These are phyloP conservation scores for Claviceps sp. DNA, from an alignment of 2,329 filamentous ascomycete species.

Conservation along the genomic window DNA sequence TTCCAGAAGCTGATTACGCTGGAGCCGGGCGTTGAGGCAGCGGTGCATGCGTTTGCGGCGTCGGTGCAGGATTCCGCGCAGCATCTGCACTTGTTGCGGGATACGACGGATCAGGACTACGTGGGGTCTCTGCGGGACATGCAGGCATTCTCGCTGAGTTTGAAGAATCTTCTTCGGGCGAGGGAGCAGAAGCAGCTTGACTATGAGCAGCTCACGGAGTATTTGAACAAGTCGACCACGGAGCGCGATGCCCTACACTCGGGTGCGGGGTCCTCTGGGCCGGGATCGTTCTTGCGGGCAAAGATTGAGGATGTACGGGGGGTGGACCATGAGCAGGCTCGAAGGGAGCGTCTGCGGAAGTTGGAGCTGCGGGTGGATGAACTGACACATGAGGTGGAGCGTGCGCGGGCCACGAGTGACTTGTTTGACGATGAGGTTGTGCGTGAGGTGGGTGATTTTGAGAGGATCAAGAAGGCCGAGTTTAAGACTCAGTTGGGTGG, in stretches of 20 bases:
- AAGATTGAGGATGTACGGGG: slow-evolving; percentile 96
- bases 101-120: slow-evolving; percentile 92
- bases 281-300: slow-evolving; percentile 73
- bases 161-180: slow-evolving; percentile 80
- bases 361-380: slow-evolving; percentile 88
- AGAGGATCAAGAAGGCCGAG: slow-evolving; percentile 88
- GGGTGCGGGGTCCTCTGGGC: slow-evolving; percentile 41
- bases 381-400: slow-evolving; percentile 77
- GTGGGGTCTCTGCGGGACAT: slow-evolving; percentile 86
- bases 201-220: slow-evolving; percentile 90
- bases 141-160: slow-evolving; percentile 80
- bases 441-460: slow-evolving; percentile 84
- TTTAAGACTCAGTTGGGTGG: slow-evolving; percentile 78
- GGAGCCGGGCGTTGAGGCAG: slow-evolving; percentile 72
- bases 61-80: slow-evolving; percentile 73
- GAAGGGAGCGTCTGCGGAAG: slow-evolving; percentile 76
- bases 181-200: slow-evolving; percentile 97
- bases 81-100: slow-evolving; percentile 68
- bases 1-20: slow-evolving; percentile 87
- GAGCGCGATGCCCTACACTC: slow-evolving; percentile 71
- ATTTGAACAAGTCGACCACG: slow-evolving; percentile 76
- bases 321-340: slow-evolving; percentile 86
- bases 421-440: slow-evolving; percentile 95
- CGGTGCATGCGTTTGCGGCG: slow-evolving; percentile 74
- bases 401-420: slow-evolving; percentile 73